phyloP scores from a whole-genome alignment of 352 stramenopile species.

The Globisporangium lucens region DNA sequence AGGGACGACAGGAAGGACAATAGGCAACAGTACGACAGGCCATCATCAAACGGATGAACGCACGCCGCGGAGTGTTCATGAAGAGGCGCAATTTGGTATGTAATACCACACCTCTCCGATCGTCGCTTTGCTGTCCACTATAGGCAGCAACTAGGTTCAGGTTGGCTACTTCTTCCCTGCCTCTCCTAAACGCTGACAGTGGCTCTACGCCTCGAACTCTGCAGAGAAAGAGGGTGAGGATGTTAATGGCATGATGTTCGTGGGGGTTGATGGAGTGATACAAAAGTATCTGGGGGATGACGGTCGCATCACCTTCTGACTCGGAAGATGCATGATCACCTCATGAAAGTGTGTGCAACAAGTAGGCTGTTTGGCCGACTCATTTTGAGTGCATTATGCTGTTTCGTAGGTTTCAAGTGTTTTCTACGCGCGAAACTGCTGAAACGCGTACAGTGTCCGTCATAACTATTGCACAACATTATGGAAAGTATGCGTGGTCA shows the following conservation, averaged over 20 bases:
- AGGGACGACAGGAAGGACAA: background rate
- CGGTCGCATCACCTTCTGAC: background rate
- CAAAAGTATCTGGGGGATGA: background rate
- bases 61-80: background rate
- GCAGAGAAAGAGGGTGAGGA: too few relatives aligned
- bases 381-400: too few relatives aligned
- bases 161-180: too few relatives aligned
- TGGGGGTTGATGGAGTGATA: background rate
- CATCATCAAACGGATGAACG: background rate
- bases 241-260: background rate
- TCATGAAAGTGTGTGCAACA: background rate
- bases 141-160: too few relatives aligned
- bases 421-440: constrained; percentile 1
- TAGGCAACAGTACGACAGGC: background rate
- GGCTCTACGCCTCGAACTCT: too few relatives aligned
- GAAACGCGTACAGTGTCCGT: background rate
- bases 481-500: background rate
- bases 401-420: background rate
- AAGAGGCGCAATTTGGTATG: background rate
- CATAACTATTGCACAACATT: background rate
- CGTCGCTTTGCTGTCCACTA: too few relatives aligned
- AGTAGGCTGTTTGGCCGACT: background rate
- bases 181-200: too few relatives aligned
- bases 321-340: background rate
- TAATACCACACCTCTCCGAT: too few relatives aligned